Conservation (phyloP, 1,139 yeast species). For the Pichia sp. region DNA sequence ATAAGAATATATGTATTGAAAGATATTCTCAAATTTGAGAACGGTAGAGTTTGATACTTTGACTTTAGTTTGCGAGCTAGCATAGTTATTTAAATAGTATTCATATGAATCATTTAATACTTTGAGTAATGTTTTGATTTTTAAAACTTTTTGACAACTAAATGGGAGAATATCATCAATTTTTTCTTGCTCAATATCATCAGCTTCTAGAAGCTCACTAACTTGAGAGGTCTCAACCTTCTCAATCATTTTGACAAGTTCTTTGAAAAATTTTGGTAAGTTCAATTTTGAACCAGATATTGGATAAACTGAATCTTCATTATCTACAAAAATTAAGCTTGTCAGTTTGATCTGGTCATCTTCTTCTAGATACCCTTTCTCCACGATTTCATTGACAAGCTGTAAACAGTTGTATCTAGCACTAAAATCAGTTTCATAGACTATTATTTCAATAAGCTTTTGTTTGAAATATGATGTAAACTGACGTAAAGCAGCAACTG, state of each 20-base stretch:
- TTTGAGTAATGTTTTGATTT: constrained; percentile 33
- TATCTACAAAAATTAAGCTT: constrained; percentile 40
- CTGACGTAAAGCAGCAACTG: constrained; percentile 25
- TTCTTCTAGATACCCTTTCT: constrained; percentile 57
- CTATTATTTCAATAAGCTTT: constrained; percentile 57
- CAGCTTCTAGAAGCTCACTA: constrained; percentile 32
- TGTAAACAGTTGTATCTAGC: constrained; percentile 49
- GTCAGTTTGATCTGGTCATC: constrained; percentile 39
- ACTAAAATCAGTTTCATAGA: constrained; percentile 43
- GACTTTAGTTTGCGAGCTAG: constrained; percentile 11
- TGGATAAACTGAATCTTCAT: constrained; percentile 26
- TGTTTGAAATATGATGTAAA: constrained; percentile 40
- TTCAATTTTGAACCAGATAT: constrained; percentile 19
- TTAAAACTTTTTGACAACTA: constrained; percentile 32
- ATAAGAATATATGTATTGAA: constrained; percentile 25
- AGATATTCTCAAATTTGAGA: constrained; percentile 20
- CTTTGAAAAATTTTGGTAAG: constrained; percentile 23
- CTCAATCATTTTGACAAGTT: constrained; percentile 40
- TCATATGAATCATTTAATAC: constrained; percentile 31
- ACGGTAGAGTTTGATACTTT: constrained; percentile 11
- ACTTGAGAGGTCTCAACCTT: constrained; percentile 31
- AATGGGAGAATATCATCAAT: constrained; percentile 26
- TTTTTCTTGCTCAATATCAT: constrained; percentile 30
- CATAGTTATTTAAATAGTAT: constrained; percentile 22
- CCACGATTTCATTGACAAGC: constrained; percentile 49